Percentiles rank a stretch among this genome's conserved stretches.
phyloP scores from a whole-genome alignment of 495 filamentous ascomycete genomes.

The Aspergillus cavernicola region DNA sequence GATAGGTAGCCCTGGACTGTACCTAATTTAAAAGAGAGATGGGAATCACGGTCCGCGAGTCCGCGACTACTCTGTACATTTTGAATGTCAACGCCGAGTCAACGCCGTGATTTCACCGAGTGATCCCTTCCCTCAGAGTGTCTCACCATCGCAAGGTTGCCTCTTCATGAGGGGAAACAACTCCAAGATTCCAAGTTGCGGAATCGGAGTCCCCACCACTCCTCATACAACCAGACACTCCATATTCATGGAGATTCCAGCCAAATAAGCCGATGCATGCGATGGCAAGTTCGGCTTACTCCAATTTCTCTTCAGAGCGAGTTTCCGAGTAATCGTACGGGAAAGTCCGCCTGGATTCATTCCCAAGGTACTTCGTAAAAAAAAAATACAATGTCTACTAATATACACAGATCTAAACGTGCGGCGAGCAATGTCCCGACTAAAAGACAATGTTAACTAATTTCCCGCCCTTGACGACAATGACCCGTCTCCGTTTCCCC shows the following conservation, averaged over 20 bases:
- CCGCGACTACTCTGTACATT: no score
- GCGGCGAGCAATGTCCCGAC: neutral
- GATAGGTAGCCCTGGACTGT: neutral
- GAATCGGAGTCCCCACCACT: slow-evolving; percentile 9
- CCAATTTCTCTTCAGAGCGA: slow-evolving; percentile 2
- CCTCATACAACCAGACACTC: slow-evolving; percentile 5
- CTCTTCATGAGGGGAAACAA: slow-evolving; percentile 16
- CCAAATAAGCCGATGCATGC: slow-evolving; percentile 7
- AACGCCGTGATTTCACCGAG: slow-evolving; percentile 2
- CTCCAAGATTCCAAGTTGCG: slow-evolving; percentile 2
- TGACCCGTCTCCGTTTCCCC: slow-evolving; percentile 41
- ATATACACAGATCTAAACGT: slow-evolving; percentile 14
- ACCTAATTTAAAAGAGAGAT: neutral
- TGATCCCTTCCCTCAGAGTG: neutral
- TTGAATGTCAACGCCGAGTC: neutral
- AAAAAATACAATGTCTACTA: neutral
- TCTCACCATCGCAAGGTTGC: neutral
- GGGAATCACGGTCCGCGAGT: neutral
- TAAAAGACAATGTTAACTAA: slow-evolving; percentile 49
- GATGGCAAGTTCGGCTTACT: slow-evolving; percentile 2
- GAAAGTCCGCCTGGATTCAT: no score
- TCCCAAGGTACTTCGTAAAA: neutral
- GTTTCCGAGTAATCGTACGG: neutral
- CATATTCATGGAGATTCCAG: neutral
- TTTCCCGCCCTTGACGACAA: slow-evolving; percentile 47